Evolutionary conservation across 352 stramenopile genomes (phyloP).

Genomic region (Phytophthora chlamydospora): DNA sequence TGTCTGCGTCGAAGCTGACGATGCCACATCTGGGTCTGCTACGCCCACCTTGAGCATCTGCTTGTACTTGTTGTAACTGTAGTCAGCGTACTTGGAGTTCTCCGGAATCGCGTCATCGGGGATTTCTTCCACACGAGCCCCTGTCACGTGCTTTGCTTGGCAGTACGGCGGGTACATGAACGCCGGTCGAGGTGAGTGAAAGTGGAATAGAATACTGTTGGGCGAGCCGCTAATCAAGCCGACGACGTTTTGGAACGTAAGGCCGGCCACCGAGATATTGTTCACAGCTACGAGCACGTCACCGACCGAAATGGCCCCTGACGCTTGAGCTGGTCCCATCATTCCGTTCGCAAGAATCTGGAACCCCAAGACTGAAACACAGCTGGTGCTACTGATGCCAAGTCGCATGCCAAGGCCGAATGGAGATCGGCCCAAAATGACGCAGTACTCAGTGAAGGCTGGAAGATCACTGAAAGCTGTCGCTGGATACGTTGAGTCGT

Average conservation of each 20-base stretch:
- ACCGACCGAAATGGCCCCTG: slow-evolving; percentile 69
- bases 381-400: slow-evolving; percentile 65
- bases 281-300: slow-evolving; percentile 87
- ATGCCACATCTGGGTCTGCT: slow-evolving; percentile 31
- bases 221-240: slow-evolving; percentile 68
- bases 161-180: slow-evolving; percentile 74
- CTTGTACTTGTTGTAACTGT: slow-evolving; percentile 74
- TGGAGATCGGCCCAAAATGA: slow-evolving; percentile 64
- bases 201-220: slow-evolving; percentile 80
- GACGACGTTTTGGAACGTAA: slow-evolving; percentile 82
- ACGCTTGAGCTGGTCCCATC: slow-evolving; percentile 77
- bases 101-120: slow-evolving; percentile 35
- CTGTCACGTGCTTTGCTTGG: slow-evolving; percentile 61
- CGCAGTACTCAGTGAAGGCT: slow-evolving; percentile 79
- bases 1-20: slow-evolving; percentile 37
- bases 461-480: slow-evolving; percentile 51
- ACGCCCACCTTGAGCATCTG: slow-evolving; percentile 70
- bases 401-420: slow-evolving; percentile 87
- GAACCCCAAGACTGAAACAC: slow-evolving; percentile 81
- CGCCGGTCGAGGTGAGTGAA: slow-evolving; percentile 73
- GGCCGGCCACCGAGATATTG: slow-evolving; percentile 55
- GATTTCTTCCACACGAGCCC: slow-evolving; percentile 51
- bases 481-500: slow-evolving; percentile 61
- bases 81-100: slow-evolving; percentile 65
- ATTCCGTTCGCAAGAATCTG: slow-evolving; percentile 73